Base-by-base conservation (phyloP, 2,329 filamentous ascomycete genomes). In the Epichloe typhina region DNA sequence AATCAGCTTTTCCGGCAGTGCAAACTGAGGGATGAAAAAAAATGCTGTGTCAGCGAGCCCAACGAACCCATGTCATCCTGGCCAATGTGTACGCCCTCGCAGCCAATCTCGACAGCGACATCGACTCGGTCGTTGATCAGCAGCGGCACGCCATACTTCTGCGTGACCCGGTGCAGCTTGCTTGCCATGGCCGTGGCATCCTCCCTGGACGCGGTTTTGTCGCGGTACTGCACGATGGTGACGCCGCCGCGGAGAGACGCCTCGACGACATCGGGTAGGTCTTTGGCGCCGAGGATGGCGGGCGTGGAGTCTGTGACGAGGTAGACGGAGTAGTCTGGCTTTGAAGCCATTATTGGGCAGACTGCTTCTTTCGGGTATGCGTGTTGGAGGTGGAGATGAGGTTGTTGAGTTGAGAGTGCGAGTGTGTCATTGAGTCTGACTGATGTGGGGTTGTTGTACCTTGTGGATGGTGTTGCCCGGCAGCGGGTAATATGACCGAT, bases 61-160 rank as follows among this genome's bases (percentile, higher is more conserved):
- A 4, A 66, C 75, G 57, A 66, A 86, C 84, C 74, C 73, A 95
- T 83, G 66, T 97, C 91, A 75, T 96, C 90, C 70, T 97, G 91
- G 6, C 93, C 93, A 47, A 97, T 79, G 65, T 97, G 93, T 8
- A 95, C 88, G 44, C 93, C 93, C 69, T 96, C 91, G 52, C 87
- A 93, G 12, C 82, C 86, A 42, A 90, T 78, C 13, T 88, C 89
- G 17, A 88, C 75, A 8, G 89, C 90, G 26, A 97, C 87, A 64
- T 95, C 90, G 5, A 96, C 79, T 12, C 90, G 82, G 65, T 97
- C 93, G 64, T 97, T 97, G 71, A 97, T 89, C 50, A 97, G 72
- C 52, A 97, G 76, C 33, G 91, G 91, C 3, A 95, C 80, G 15
- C 74, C 73, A 62, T 85, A 74, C 45, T 72, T 72, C 56, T 72